phyloP scores from a whole-genome alignment of 2,329 filamentous ascomycete species.

The Epichloe scottii region DNA sequence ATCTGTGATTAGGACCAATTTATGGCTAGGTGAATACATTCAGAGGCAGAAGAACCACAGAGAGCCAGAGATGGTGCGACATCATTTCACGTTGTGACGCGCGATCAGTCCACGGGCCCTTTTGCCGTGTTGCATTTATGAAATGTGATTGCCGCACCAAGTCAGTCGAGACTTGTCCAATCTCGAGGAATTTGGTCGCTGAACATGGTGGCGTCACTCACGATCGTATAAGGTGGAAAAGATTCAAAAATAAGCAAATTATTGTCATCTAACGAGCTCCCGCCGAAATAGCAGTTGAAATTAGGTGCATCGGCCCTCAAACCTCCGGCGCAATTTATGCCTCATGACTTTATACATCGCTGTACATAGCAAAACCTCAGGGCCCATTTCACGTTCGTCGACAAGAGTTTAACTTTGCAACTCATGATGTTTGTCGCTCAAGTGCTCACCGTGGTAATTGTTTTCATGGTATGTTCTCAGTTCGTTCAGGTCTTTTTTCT shows the following conservation, averaged over 20 bases:
- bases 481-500: not conserved
- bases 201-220: not conserved
- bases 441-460: constrained; percentile 1
- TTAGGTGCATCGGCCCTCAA: not conserved
- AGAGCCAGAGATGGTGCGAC: not conserved
- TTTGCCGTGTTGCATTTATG: not conserved
- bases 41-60: not conserved
- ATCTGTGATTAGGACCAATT: constrained; percentile 15
- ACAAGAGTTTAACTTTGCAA: not conserved
- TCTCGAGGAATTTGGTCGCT: not conserved
- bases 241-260: not conserved
- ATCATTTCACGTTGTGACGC: not conserved
- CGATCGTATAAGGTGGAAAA: not conserved
- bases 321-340: not conserved
- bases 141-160: not conserved
- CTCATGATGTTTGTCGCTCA: not conserved
- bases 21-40: not conserved
- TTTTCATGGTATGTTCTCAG: not conserved
- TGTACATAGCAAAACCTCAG: not conserved
- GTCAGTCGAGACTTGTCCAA: not conserved
- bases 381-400: constrained; percentile 1
- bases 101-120: not conserved
- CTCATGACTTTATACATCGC: not conserved
- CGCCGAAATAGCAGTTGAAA: not conserved
- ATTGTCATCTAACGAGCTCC: not conserved